Evolutionary conservation across 345 rosid genomes (phyloP).

Genomic region (Dovyalis caffra): DNA sequence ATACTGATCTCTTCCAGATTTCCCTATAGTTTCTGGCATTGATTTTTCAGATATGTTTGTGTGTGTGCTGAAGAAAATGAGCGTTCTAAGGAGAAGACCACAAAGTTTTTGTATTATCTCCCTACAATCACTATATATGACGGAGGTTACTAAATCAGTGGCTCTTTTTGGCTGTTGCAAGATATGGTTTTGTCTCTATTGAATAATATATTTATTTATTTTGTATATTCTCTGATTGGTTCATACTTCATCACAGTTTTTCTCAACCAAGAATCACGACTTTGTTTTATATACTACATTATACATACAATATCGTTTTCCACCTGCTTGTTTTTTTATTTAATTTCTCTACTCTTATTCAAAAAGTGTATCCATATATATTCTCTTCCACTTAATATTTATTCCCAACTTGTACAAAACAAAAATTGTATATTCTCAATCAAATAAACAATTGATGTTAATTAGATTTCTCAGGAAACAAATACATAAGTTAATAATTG

Average conservation of each 20-base stretch:
- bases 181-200: constrained; percentile 50
- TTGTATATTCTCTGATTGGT: constrained; percentile 9
- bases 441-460: too few relatives aligned
- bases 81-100: neutral
- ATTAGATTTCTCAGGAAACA: too few relatives aligned
- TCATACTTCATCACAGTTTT: neutral
- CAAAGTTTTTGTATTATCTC: neutral
- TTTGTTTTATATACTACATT: neutral
- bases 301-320: neutral
- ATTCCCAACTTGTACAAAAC: neutral
- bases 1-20: neutral
- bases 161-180: constrained; percentile 22
- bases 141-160: neutral
- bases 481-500: too few relatives aligned
- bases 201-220: neutral
- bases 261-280: neutral
- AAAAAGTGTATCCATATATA: neutral
- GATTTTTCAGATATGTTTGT: too few relatives aligned
- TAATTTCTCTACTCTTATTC: neutral
- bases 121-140: neutral
- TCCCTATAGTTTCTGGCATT: neutral
- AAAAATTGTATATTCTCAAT: too few relatives aligned
- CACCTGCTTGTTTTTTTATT: constrained; percentile 2
- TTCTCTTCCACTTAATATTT: neutral
- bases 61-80: neutral